Evolutionary conservation across 2,329 filamentous ascomycete genomes (phyloP).

Genomic region (Colletotrichum lupini): DNA sequence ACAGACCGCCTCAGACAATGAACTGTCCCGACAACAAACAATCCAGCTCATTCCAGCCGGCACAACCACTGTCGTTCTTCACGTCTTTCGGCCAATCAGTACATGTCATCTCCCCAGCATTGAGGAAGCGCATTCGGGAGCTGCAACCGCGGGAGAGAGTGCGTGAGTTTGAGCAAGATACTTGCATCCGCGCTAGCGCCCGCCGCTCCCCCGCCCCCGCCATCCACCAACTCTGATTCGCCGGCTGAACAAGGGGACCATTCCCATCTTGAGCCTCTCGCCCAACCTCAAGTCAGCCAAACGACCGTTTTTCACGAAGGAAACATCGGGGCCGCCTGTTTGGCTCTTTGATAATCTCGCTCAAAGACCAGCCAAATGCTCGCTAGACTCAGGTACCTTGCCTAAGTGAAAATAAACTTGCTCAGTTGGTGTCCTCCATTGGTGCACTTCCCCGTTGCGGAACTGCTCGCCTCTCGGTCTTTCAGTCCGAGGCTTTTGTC

Average conservation of each 20-base stretch:
- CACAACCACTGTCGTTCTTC: neutral
- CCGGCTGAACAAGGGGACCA: neutral
- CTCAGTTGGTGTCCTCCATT: slow-evolving; percentile 39
- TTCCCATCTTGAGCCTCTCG: slow-evolving; percentile 19
- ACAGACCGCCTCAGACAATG: neutral
- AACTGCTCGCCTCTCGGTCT: neutral
- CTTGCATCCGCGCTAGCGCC: slow-evolving; percentile 34
- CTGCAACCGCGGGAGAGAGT: neutral
- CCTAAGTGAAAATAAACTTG: slow-evolving; percentile 33
- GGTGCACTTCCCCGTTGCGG: slow-evolving; percentile 18
- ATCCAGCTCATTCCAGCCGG: slow-evolving; percentile 8
- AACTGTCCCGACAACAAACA: slow-evolving; percentile 1
- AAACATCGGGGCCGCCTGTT: neutral
- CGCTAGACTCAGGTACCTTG: neutral
- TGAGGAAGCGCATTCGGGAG: neutral
- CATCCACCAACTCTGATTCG: slow-evolving; percentile 29
- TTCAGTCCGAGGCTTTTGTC: neutral
- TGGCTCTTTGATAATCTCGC: neutral
- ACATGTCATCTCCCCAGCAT: neutral
- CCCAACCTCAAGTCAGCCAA: neutral
- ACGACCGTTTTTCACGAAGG: neutral
- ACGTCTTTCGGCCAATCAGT: neutral
- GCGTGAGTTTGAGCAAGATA: slow-evolving; percentile 39
- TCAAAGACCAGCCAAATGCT: neutral
- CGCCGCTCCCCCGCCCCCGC: slow-evolving; percentile 22